phyloP scores from a whole-genome alignment of 345 rosid genomes.

The Rubroshorea leprosula region DNA sequence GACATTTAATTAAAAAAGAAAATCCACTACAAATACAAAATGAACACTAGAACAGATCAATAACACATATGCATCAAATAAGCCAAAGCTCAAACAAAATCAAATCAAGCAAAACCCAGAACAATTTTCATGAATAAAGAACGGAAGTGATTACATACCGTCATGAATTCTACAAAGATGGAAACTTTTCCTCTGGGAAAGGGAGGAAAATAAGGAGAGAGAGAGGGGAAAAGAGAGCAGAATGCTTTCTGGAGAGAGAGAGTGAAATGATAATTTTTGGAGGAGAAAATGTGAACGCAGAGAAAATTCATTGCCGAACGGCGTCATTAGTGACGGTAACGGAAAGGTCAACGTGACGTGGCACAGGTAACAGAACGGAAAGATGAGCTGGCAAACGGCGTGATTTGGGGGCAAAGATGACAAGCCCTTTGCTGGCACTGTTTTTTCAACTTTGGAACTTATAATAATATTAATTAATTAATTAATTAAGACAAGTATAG shows the following conservation, averaged over 20 bases:
- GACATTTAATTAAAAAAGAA: not conserved
- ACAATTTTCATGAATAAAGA: slow-evolving; percentile 7
- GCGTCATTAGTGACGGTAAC: not conserved
- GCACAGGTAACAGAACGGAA: not conserved
- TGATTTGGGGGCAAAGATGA: not conserved
- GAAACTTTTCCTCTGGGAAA: slow-evolving; percentile 6
- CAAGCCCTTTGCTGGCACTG: not conserved
- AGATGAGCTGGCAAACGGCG: not conserved
- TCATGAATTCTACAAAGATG: slow-evolving; percentile 40
- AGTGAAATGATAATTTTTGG: no score
- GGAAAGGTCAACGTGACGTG: not conserved
- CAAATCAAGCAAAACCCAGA: slow-evolving; percentile 11
- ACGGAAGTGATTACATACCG: slow-evolving; percentile 40
- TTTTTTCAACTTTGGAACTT: no score
- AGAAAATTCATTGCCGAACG: not conserved
- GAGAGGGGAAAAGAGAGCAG: no score
- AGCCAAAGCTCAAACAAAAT: slow-evolving; percentile 14
- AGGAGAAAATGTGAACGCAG: not conserved
- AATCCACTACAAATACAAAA: slow-evolving; percentile 13
- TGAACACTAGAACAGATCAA: slow-evolving; percentile 2
- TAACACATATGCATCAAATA: slow-evolving; percentile 7
- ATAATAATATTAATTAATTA: no score
- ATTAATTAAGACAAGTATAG: no score
- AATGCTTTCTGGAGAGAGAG: no score
- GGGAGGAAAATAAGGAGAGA: not conserved